A percentile compares a stretch with the other conserved stretches of the same genome.
Conservation (phyloP, 768 basidiomycete genomes). For the Asterophora lycoperdoides region DNA sequence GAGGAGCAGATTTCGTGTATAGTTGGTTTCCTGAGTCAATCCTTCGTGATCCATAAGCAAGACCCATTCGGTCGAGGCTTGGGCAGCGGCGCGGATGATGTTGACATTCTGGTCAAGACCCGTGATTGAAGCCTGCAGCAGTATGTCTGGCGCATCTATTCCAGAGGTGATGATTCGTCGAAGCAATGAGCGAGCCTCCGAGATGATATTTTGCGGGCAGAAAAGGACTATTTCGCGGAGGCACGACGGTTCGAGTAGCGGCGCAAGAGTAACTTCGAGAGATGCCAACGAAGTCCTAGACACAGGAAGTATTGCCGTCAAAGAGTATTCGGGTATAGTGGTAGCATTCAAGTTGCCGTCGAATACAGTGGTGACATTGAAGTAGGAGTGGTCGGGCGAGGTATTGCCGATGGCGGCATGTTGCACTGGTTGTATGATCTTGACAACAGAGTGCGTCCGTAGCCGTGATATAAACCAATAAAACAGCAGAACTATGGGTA, state of each 20-base stretch:
- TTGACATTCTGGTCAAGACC: conserved; percentile 20
- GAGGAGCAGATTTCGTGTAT: conserved; percentile 36
- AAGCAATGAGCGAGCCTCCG: conserved; percentile 33
- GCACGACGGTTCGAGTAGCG: conserved; percentile 34
- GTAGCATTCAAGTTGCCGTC: not conserved
- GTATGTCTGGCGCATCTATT: conserved; percentile 38
- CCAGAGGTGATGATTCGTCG: conserved; percentile 28
- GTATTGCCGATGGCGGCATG: too few relatives aligned
- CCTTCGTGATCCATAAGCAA: conserved; percentile 50
- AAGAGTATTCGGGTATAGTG: conserved; percentile 24
- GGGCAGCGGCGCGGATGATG: conserved; percentile 33
- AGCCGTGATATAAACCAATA: not conserved
- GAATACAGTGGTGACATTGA: not conserved
- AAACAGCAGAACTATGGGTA: conserved; percentile 7
- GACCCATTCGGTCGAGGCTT: conserved; percentile 43
- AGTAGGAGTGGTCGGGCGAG: too few relatives aligned
- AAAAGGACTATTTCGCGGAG: conserved; percentile 46
- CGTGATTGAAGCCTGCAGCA: conserved; percentile 30
- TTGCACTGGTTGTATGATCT: conserved; percentile 1
- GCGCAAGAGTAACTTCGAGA: conserved; percentile 32
- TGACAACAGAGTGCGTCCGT: not conserved
- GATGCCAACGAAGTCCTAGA: conserved; percentile 27
- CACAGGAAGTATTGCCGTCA: conserved; percentile 50
- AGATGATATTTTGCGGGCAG: conserved; percentile 35
- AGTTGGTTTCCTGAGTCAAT: conserved; percentile 29